Base-by-base conservation (phyloP, 2,329 filamentous ascomycete species). In the Xylariaceae sp. region DNA sequence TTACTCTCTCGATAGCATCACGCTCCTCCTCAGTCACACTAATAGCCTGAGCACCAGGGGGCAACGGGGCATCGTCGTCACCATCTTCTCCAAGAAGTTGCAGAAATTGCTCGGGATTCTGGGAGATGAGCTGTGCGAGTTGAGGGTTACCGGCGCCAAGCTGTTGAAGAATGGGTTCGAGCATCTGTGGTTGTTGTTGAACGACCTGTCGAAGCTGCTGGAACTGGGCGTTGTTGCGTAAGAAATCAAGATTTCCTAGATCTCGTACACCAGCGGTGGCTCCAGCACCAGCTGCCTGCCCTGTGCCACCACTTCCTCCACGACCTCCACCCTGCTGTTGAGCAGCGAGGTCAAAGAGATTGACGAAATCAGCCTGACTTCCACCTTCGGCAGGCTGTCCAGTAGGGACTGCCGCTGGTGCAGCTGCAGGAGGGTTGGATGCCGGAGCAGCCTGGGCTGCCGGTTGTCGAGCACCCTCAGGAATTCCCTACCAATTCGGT, bases 141-240 rank as follows among this genome's bases (percentile, higher is more conserved):
- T 96, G 89, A 15, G 94, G 94, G 76, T 99, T 99, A 21, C 93
- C 93, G 18, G 91, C 89, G 29, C 91, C 92, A 30, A 99, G 91
- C 75, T 97, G 92, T 75, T 97, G 93, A 51, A 99, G 80, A 64
- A 99, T 97, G 6, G 94, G 93, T 78, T 99, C 94, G 18, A 99
- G 87, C 94, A 99, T 99, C 72, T 94, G 89, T 15, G 94, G 94
- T 72, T 97, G 91, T 73, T 97, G 92, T 76, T 99, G 94, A 37
- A 99, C 93, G 18, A 99, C 88, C 75, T 97, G 92, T 59, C 94
- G 89, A 55, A 99, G 84, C 76, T 99, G 94, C 76, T 97, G 94
- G 77, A 99, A 99, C 74, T 97, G 93, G 20, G 92, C 88, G 72
- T 97, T 97, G 74, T 92, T 91, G 68, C 94, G 88, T 50, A 99